phyloP scores from a whole-genome alignment of 116 monocot genomes.

The Trichopus zeylanicus region DNA sequence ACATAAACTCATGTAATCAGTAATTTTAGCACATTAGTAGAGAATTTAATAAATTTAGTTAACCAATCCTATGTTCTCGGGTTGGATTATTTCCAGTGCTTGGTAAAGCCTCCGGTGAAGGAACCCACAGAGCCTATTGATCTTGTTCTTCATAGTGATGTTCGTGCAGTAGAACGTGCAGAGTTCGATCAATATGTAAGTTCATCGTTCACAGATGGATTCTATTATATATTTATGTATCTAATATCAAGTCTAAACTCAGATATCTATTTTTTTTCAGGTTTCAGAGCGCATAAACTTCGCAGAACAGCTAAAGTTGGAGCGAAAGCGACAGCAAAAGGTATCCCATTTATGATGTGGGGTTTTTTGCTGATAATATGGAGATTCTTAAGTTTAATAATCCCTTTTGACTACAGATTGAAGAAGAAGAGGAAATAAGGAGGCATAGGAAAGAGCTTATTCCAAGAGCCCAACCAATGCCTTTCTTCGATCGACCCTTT shows the following conservation, averaged over 20 bases:
- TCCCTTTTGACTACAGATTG: slow-evolving; percentile 25
- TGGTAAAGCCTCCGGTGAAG: slow-evolving; percentile 79
- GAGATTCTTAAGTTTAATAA: not conserved
- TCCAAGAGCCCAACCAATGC: slow-evolving; percentile 95
- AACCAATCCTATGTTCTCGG: not conserved
- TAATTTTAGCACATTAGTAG: no score
- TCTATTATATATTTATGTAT: not conserved
- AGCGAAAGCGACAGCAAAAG: slow-evolving; percentile 46
- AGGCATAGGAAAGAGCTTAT: slow-evolving; percentile 66
- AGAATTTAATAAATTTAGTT: no score
- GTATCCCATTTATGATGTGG: no score
- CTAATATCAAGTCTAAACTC: not conserved
- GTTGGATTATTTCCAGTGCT: slow-evolving; percentile 27
- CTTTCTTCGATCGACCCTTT: slow-evolving; percentile 87
- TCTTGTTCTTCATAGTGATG: slow-evolving; percentile 76
- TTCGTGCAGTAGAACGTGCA: slow-evolving; percentile 78
- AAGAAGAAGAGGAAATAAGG: slow-evolving; percentile 53
- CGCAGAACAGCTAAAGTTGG: slow-evolving; percentile 31
- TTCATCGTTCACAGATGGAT: not conserved
- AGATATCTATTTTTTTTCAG: slow-evolving; percentile 15
- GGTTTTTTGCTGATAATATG: no score
- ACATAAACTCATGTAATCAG: no score
- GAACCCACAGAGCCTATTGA: slow-evolving; percentile 85
- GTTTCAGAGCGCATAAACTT: slow-evolving; percentile 33
- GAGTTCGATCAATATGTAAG: slow-evolving; percentile 86